Conservation (phyloP, 2,329 filamentous ascomycete genomes). For the Lasiodiplodia citricola region DNA sequence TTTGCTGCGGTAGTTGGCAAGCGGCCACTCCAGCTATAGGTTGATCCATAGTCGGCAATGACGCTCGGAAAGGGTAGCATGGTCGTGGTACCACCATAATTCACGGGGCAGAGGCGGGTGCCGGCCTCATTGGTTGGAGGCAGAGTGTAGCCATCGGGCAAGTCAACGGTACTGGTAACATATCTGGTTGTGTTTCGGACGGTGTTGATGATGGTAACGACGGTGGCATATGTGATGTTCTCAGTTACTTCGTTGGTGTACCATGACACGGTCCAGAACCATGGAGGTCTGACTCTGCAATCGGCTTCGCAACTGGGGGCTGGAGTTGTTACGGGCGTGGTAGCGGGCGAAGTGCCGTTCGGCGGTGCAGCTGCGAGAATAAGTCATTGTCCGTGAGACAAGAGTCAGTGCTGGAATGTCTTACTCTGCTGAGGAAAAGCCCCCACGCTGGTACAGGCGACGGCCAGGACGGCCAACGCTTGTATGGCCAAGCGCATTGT, state of each 20-base stretch:
- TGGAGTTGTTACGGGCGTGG: not conserved
- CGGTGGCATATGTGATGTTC: slow-evolving; percentile 15
- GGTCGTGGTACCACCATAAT: not conserved
- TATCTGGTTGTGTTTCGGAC: slow-evolving; percentile 13
- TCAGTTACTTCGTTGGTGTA: not conserved
- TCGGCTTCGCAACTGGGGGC: not conserved
- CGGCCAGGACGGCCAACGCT: not conserved
- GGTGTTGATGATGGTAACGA: slow-evolving; percentile 23
- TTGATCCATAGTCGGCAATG: not conserved
- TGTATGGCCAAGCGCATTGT: not conserved
- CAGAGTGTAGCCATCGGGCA: not conserved
- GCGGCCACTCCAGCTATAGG: not conserved
- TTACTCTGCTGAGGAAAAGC: slow-evolving; percentile 23
- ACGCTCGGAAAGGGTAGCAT: not conserved
- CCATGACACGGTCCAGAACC: not conserved
- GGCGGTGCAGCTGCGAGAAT: not conserved
- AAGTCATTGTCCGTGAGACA: not conserved
- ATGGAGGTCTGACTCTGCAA: not conserved
- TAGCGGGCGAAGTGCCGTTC: not conserved
- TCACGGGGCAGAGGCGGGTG: not conserved
- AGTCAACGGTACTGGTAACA: slow-evolving; percentile 4
- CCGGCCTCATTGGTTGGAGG: slow-evolving; percentile 11
- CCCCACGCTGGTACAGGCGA: not conserved
- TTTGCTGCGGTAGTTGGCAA: not conserved
- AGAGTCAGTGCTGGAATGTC: not conserved